Percentiles rank a stretch among this genome's conserved stretches.
These are phyloP conservation scores for Solanum medicagineum DNA, from an alignment of 257 asterid genomes.

Conservation along the genomic window DNA sequence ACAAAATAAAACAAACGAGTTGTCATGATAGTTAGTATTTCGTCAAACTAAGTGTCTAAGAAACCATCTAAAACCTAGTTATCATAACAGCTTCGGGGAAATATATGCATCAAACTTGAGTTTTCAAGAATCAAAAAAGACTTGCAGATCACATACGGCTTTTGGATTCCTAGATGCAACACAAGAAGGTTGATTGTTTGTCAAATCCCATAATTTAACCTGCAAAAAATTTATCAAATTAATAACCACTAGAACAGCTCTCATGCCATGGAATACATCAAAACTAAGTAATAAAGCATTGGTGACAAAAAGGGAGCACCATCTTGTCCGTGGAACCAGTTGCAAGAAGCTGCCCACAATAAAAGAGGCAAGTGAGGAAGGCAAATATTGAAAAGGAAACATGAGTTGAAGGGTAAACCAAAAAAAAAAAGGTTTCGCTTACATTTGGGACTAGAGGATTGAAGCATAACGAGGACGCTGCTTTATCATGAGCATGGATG, in stretches of 20 bases:
- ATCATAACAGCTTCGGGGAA: background rate
- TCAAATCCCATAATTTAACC: constrained; percentile 96
- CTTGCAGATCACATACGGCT: constrained; percentile 20
- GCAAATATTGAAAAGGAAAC: background rate
- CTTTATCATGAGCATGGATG: constrained; percentile 88
- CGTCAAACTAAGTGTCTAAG: background rate
- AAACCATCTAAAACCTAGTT: background rate
- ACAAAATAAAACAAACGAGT: background rate
- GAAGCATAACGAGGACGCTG: constrained; percentile 62
- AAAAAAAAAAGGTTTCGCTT: background rate
- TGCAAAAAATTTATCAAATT: constrained; percentile 10
- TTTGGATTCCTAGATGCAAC: constrained; percentile 32
- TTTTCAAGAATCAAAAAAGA: background rate
- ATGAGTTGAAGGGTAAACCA: background rate
- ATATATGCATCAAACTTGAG: background rate
- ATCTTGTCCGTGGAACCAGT: constrained; percentile 84
- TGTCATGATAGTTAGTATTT: background rate
- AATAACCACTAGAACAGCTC: background rate
- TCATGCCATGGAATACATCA: background rate
- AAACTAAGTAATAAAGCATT: background rate
- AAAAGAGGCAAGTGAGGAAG: background rate
- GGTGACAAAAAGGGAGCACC: constrained; percentile 22
- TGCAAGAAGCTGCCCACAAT: constrained; percentile 66
- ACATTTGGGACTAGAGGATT: constrained; percentile 61
- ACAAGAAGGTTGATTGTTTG: constrained; percentile 56